Evolutionary conservation across 2,329 filamentous ascomycete genomes (phyloP), one percentile per base, ranked within the genome.

Genomic region (Fusarium bactridioides): DNA sequence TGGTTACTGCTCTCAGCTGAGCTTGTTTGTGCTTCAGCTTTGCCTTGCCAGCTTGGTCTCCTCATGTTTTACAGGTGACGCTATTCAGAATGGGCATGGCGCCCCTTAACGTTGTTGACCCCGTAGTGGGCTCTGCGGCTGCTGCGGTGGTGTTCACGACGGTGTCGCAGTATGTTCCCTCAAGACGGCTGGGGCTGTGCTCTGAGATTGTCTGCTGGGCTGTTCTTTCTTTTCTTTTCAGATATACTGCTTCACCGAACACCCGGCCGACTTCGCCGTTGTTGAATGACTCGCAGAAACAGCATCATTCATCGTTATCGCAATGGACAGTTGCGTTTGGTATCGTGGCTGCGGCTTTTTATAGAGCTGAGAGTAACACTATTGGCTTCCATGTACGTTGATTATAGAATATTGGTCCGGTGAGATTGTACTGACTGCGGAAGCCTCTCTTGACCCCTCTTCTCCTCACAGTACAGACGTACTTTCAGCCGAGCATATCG

Each of bases 121-220:
- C 58, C 3, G 25, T 55, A 13, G 57, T 64, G 27, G 58, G 53
- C 2, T 58, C 35, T 37, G 33, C 64, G 1, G 21, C 73, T 55
- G 73, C 75, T 0, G 77, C 80, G 3, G 53, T 81, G 12, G 9
- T 80, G 0, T 79, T 76, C 50, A 73, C 76, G 18, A 59, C 73
- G 1, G 27, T 79, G 19, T 70, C 64, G 7, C 78, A 76, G 27
- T 51, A 54, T 16, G 43, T 77, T 2, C 63, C 76, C 1, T 60
- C 75, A 1, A 59, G 58, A 12, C 67, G 75, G 33, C 45, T 77
- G 4, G 80, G 82, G 54, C 51, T 82, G 10, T 64, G 47, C 16
- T 82, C 82, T 1, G 82, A 83, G 61, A 53, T 76, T 3, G n/a
- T 81, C 3, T 78, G 78, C 21, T 83, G 82, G 81, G 37, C 65